Conservation (phyloP, 2,329 filamentous ascomycete species). For the Lachnellula cervina region DNA sequence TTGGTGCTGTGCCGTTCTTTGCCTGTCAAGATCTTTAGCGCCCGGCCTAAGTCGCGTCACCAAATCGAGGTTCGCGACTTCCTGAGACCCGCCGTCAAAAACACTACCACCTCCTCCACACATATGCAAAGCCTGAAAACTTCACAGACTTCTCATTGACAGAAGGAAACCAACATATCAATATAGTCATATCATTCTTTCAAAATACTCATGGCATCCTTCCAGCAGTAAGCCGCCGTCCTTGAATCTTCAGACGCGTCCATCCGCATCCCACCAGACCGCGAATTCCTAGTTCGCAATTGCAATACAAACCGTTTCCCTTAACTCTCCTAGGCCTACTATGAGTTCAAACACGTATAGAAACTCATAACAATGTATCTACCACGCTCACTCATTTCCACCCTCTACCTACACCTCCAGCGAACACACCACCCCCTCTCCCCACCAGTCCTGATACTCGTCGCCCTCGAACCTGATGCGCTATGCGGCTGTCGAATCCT, state of each 20-base stretch:
- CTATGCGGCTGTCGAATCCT: conserved; percentile 94
- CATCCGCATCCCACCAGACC: neutral
- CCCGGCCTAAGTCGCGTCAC: conserved; percentile 2
- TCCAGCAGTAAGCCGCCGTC: neutral
- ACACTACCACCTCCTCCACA: neutral
- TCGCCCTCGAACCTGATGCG: conserved; percentile 90
- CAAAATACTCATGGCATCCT: neutral
- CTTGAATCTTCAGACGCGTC: neutral
- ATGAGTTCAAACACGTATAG: conserved; percentile 13
- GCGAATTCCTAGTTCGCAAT: neutral
- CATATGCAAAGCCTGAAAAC: neutral
- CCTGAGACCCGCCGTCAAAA: neutral
- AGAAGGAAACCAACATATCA: neutral
- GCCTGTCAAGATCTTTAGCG: neutral
- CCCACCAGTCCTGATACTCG: conserved; percentile 84
- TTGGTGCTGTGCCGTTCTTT: neutral
- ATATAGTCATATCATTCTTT: neutral
- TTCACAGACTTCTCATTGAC: neutral
- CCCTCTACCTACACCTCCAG: conserved; percentile 86
- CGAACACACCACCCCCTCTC: conserved; percentile 83
- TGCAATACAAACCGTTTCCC: neutral
- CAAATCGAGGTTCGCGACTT: conserved; percentile 4
- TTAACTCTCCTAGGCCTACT: neutral
- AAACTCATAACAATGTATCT: conserved; percentile 70
- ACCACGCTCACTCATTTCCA: conserved; percentile 80